Base-by-base conservation (phyloP, 768 basidiomycete species). In the Suillus subluteus region DNA sequence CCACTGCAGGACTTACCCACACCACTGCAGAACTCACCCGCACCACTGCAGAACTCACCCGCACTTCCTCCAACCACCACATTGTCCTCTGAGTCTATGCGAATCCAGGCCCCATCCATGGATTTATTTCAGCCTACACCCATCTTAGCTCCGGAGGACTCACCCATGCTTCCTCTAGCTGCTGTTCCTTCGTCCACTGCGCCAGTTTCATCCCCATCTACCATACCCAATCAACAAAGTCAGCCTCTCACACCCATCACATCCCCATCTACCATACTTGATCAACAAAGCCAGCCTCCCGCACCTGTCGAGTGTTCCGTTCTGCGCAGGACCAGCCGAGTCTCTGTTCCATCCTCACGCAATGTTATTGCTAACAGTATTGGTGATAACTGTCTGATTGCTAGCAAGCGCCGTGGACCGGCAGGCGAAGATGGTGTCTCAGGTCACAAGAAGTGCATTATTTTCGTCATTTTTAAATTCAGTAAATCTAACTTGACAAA, bases 351-450 rank as follows among this genome's bases (percentile, higher is more conserved):
- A 50, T 50, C 12, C 23, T 50, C 12, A 1, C 12, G 12, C n/a
- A 50, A 50, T 50, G 48, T 50, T 50, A 23, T 50, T 23, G 23
- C 48, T 50, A 50, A 50, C 48, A 50, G 48, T 50, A 50, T 50
- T 50, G 48, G 48, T 5, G 12, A 50, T 0, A 50, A 50, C 23
- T 11, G 23, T 50, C 23, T 23, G 12, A 50, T 50, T 50, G 11
- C 48, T 50, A 13, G 48, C 48, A 50, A 50, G 48, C 12, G 12
- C 23, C 48, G 7, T 50, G 48, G 48, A 50, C 12, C 4, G 23
- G 23, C 48, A 23, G 48, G 11, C 2, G n/a, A 50, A 50, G 48
- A 50, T 50, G 48, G 5, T 50, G 48, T 50, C n/a, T 50, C 23
- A 50, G 48, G 48, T 50, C 48, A 50, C 48, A 50, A 50, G 48